Percentiles rank a stretch among this genome's conserved stretches.
These are phyloP conservation scores for Pestalotiopsis sp. DNA, from an alignment of 2,329 filamentous ascomycete species.

Conservation along the genomic window DNA sequence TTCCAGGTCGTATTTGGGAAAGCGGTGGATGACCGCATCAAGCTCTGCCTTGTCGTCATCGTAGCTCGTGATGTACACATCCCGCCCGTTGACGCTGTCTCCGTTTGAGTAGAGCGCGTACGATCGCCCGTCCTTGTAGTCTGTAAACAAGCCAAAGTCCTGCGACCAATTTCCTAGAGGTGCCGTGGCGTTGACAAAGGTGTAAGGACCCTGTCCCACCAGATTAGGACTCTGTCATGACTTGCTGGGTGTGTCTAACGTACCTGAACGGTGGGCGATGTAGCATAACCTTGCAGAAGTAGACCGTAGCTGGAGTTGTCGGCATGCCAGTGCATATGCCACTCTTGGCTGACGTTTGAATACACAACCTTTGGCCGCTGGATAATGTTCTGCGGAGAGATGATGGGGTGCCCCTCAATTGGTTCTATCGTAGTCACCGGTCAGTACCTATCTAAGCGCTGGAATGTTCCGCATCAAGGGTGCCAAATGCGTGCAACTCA, in stretches of 20 bases:
- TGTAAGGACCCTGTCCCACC: slow-evolving; percentile 52
- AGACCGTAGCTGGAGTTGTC: slow-evolving; percentile 59
- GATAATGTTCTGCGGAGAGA: slow-evolving; percentile 58
- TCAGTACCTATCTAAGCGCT: neutral
- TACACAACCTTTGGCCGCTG: slow-evolving; percentile 65
- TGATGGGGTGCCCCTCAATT: slow-evolving; percentile 54
- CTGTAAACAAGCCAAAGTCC: slow-evolving; percentile 62
- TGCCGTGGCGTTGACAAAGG: slow-evolving; percentile 52
- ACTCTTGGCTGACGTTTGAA: slow-evolving; percentile 53
- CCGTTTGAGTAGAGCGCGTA: slow-evolving; percentile 64
- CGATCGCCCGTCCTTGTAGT: slow-evolving; percentile 56
- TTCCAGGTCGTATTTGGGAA: slow-evolving; percentile 61
- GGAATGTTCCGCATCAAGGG: too few relatives aligned
- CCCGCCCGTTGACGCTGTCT: slow-evolving; percentile 53
- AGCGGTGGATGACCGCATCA: slow-evolving; percentile 54
- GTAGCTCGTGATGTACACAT: slow-evolving; percentile 58
- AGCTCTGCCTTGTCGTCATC: slow-evolving; percentile 54
- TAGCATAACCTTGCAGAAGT: slow-evolving; percentile 58
- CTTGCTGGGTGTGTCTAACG: neutral
- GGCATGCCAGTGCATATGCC: slow-evolving; percentile 65
- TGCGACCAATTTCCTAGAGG: slow-evolving; percentile 65
- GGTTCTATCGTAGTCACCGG: slow-evolving; percentile 37
- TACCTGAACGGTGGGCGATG: slow-evolving; percentile 36
- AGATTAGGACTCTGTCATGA: neutral
- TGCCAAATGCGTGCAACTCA: slow-evolving; percentile 26